Conservation (phyloP, 225 moss, liverwort and hornwort species). For the Marchantia polymorpha region DNA sequence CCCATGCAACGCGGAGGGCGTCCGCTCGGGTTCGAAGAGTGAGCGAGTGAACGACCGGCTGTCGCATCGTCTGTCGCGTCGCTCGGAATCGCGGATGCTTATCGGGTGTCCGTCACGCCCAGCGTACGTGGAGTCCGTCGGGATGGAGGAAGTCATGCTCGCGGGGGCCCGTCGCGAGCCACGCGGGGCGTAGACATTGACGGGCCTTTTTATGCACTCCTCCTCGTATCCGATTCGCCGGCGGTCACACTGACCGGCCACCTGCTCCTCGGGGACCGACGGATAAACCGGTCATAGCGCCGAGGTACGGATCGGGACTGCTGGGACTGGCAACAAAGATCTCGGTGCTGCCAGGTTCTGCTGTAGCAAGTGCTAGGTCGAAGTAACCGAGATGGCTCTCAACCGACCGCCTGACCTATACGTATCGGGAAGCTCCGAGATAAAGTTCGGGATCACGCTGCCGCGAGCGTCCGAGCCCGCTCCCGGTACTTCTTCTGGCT, state of each 20-base stretch:
- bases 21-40: too few species aligned
- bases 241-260: constrained; percentile 4
- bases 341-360: not conserved
- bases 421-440: not conserved
- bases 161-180: not conserved
- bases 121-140: not conserved
- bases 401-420: not conserved
- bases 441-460: not conserved
- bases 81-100: not conserved
- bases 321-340: not conserved
- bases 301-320: too few species aligned
- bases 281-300: not conserved
- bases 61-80: not conserved
- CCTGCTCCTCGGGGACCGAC: constrained; percentile 6
- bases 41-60: too few species aligned
- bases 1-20: too few species aligned
- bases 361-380: not conserved
- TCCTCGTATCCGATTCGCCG: not conserved
- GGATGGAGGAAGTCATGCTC: not conserved
- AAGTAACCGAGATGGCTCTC: not conserved
- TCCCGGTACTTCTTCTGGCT: not conserved
- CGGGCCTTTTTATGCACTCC: not conserved
- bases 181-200: not conserved
- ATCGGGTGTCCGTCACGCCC: not conserved
- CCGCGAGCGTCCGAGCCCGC: not conserved